These are phyloP conservation scores for Clausena lansium DNA, from an alignment of 345 rosid genomes.

Conservation along the genomic window DNA sequence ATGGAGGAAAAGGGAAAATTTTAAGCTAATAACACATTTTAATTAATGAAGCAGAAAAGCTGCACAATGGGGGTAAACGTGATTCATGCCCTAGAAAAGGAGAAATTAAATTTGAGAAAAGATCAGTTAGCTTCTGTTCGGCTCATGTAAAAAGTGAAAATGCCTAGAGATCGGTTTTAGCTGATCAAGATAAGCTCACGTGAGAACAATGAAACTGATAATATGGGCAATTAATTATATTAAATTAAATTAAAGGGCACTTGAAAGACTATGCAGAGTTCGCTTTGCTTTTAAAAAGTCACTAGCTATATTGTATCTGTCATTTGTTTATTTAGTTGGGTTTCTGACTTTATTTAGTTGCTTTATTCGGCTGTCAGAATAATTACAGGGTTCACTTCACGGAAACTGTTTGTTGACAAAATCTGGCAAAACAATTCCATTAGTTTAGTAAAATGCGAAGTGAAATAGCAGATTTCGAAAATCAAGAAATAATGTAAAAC, in stretches of 20 bases:
- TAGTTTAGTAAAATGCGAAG: neutral
- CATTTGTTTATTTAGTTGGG: neutral
- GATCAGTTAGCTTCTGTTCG: neutral
- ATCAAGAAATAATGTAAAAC: neutral
- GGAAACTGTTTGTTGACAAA: neutral
- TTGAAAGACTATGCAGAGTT: neutral
- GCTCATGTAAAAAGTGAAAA: neutral
- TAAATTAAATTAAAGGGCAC: neutral
- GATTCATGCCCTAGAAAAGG: neutral
- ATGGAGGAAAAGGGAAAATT: neutral
- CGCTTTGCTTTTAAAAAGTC: constrained; percentile 1
- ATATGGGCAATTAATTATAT: neutral
- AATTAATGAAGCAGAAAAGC: neutral
- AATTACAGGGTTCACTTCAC: neutral
- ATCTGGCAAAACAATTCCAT: neutral
- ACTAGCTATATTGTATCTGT: neutral
- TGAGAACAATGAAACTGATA: neutral
- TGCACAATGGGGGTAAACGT: neutral
- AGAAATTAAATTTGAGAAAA: too few species aligned
- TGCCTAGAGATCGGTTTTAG: neutral
- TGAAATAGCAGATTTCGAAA: neutral
- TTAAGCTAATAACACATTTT: neutral
- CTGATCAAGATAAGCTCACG: constrained; percentile 5
- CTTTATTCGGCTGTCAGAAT: neutral
- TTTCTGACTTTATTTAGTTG: neutral